Conservation (phyloP, 1,284 basidiomycete species). For the Vanrija humicola region DNA sequence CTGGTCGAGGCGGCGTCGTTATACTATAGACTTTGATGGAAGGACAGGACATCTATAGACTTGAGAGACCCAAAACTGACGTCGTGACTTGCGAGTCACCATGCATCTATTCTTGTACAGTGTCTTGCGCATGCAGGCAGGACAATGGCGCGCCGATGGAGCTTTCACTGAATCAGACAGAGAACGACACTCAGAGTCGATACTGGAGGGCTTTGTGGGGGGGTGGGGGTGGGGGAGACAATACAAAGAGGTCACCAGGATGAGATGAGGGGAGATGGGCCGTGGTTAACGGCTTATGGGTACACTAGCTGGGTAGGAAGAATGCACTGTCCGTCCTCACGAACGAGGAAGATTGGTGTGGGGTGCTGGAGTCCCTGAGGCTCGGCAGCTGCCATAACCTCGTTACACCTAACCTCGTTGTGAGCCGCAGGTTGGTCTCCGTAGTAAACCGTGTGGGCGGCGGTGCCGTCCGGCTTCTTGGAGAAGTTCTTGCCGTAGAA, state of each 20-base stretch:
- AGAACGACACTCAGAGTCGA: not conserved
- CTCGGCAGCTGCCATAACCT: constrained; percentile 58
- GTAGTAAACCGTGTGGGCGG: constrained; percentile 63
- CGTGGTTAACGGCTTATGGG: constrained; percentile 50
- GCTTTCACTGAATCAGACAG: not conserved
- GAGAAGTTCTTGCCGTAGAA: constrained; percentile 83
- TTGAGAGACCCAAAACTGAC: too few species aligned
- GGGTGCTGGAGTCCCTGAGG: constrained; percentile 51
- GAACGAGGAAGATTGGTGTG: constrained; percentile 71
- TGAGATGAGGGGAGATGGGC: not conserved
- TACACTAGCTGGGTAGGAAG: constrained; percentile 84
- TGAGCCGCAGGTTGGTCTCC: constrained; percentile 79
- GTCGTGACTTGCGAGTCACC: not conserved
- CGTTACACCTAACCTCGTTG: constrained; percentile 72
- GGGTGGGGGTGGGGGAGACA: too few species aligned
- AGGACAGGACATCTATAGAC: too few species aligned
- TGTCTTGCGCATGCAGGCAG: not conserved
- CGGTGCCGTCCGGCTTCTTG: constrained; percentile 64
- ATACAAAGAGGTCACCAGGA: too few species aligned
- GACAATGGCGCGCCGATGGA: too few species aligned
- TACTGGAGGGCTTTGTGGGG: not conserved
- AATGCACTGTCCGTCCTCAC: constrained; percentile 76
- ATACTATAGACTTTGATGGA: too few species aligned
- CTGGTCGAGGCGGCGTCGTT: too few species aligned
- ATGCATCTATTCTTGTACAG: constrained; percentile 8